These are phyloP conservation scores for Cytospora leucostoma DNA, from an alignment of 2,329 filamentous ascomycete species.

Conservation along the genomic window DNA sequence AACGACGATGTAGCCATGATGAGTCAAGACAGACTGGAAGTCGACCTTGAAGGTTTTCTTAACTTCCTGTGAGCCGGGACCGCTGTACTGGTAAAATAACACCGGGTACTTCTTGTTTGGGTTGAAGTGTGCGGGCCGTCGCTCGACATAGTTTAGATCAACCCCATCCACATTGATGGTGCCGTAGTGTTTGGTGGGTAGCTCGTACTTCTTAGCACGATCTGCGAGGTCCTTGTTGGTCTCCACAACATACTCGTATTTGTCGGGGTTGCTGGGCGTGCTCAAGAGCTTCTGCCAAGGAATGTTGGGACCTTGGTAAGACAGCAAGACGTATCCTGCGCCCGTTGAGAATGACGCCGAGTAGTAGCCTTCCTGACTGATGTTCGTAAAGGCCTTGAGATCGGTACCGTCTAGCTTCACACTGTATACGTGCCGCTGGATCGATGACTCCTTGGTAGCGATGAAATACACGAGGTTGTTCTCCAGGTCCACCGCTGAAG, in stretches of 20 bases:
- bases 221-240: constrained; percentile 72
- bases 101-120: constrained; percentile 85
- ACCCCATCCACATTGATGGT: constrained; percentile 83
- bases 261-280: constrained; percentile 67
- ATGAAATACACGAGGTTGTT: constrained; percentile 91
- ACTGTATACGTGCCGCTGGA: constrained; percentile 88
- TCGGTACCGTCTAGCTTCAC: constrained; percentile 80
- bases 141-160: constrained; percentile 73
- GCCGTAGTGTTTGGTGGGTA: constrained; percentile 80
- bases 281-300: constrained; percentile 90
- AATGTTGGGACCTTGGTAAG: constrained; percentile 79
- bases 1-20: constrained; percentile 88
- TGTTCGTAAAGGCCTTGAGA: constrained; percentile 73
- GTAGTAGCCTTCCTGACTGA: constrained; percentile 74
- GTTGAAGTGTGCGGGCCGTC: constrained; percentile 86
- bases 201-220: constrained; percentile 72
- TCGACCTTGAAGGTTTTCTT: constrained; percentile 78
- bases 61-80: constrained; percentile 89
- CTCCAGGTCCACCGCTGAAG: constrained; percentile 79
- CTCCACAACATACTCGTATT: constrained; percentile 73
- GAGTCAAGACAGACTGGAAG: constrained; percentile 87
- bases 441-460: constrained; percentile 82
- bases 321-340: constrained; percentile 80
- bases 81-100: constrained; percentile 92
- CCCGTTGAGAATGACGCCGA: constrained; percentile 79